phyloP scores from a whole-genome alignment of 139 green algal genomes.

The Zygnema cylindricum region DNA sequence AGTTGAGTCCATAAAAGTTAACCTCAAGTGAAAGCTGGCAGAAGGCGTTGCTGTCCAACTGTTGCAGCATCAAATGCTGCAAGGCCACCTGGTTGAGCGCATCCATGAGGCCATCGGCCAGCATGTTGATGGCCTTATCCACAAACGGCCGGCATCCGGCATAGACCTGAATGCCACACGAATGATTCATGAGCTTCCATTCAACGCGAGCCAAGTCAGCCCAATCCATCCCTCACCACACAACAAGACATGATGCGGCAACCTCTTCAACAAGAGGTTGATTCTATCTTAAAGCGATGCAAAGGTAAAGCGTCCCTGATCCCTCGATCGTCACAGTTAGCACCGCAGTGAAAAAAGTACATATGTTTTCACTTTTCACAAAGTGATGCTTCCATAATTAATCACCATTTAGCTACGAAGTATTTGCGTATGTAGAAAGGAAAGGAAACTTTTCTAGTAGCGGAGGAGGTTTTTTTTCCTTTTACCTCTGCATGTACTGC shows the following conservation, averaged over 20 bases:
- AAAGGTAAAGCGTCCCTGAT: too few species aligned
- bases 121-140: conserved; percentile 38
- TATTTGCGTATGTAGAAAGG: too few species aligned
- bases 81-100: conserved; percentile 40
- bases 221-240: too few species aligned
- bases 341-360: neutral
- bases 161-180: conserved; percentile 30
- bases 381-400: neutral
- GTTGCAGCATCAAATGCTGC: conserved; percentile 7
- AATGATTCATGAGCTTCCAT: conserved; percentile 21
- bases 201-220: too few species aligned
- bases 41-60: conserved; percentile 54
- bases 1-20: too few species aligned
- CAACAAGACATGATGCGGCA: too few species aligned
- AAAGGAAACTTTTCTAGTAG: too few species aligned
- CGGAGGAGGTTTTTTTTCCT: too few species aligned
- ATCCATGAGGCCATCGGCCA: conserved; percentile 54
- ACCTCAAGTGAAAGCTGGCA: conserved; percentile 56
- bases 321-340: conserved; percentile 27
- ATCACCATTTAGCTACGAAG: too few species aligned
- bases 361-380: neutral
- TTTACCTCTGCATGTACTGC: conserved; percentile 59
- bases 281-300: too few species aligned
- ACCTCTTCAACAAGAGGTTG: too few species aligned
- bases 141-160: conserved; percentile 34